These are phyloP conservation scores for Acarospora socialis DNA, from an alignment of 2,329 filamentous ascomycete genomes.

Conservation along the genomic window DNA sequence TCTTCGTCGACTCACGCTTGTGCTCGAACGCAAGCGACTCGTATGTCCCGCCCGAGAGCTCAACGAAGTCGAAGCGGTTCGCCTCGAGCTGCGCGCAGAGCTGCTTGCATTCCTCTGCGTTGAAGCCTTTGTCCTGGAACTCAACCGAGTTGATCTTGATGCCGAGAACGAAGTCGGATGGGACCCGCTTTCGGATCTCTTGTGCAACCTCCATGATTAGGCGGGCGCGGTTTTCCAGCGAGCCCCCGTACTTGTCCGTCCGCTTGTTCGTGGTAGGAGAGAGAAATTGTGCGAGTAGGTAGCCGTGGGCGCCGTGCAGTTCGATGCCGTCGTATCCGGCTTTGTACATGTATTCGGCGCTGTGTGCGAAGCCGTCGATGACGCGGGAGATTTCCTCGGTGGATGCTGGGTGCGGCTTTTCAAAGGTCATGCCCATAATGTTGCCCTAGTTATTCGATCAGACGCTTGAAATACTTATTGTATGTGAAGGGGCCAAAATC, in stretches of 20 bases:
- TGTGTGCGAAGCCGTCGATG: conserved; percentile 47
- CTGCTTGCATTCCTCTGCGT: conserved; percentile 34
- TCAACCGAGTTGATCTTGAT: conserved; percentile 47
- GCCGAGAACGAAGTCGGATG: conserved; percentile 34
- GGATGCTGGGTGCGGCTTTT: conserved; percentile 22
- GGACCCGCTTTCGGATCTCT: conserved; percentile 18
- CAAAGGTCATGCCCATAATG: conserved; percentile 21
- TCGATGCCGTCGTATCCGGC: conserved; percentile 42
- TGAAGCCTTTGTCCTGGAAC: conserved; percentile 32
- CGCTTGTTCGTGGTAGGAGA: conserved; percentile 38
- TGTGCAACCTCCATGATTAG: conserved; percentile 41
- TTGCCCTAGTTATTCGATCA: no score
- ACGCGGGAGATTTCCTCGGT: conserved; percentile 32
- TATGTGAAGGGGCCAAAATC: no score
- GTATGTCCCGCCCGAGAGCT: conserved; percentile 47
- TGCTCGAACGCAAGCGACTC: conserved; percentile 39
- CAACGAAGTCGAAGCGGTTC: conserved; percentile 33
- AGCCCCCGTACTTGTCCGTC: conserved; percentile 51
- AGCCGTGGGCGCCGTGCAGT: conserved; percentile 44
- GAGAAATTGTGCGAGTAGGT: conserved; percentile 43
- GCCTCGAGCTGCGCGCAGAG: conserved; percentile 25
- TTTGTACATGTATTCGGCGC: conserved; percentile 46
- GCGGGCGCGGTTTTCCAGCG: conserved; percentile 52
- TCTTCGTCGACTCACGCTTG: conserved; percentile 39
- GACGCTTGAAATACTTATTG: no score